These are phyloP conservation scores for Corrigiola litoralis DNA, from an alignment of 179 eudicot species.

Conservation along the genomic window DNA sequence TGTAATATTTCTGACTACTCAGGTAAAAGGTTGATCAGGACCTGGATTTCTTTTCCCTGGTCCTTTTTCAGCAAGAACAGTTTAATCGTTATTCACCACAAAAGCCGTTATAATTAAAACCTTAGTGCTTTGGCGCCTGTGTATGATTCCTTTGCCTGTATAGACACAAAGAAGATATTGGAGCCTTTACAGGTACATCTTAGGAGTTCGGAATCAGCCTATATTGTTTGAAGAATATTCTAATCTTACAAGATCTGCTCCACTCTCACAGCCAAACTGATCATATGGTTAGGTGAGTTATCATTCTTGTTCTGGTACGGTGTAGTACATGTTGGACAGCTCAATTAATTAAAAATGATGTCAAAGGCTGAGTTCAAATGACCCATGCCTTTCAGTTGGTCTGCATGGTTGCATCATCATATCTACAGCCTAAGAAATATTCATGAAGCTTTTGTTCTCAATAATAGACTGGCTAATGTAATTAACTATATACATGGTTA, in stretches of 20 bases:
- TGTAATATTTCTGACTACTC: no score
- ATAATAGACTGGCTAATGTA: slow-evolving; percentile 6
- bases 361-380: slow-evolving; percentile 1
- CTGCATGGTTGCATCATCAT: slow-evolving; percentile 7
- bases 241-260: neutral
- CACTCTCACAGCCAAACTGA: neutral
- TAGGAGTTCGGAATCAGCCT: neutral
- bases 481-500: slow-evolving; percentile 17
- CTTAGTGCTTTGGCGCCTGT: no score
- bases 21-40: no score
- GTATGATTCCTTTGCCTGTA: no score
- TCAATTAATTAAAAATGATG: slow-evolving; percentile 12
- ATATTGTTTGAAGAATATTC: neutral
- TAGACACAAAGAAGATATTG: no score
- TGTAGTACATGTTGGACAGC: slow-evolving; percentile 10
- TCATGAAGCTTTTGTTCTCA: slow-evolving; percentile 11
- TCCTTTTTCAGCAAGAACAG: no score
- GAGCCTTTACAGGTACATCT: neutral
- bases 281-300: neutral
- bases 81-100: no score
- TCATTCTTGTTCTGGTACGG: slow-evolving; percentile 8
- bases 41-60: no score
- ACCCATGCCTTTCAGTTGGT: neutral
- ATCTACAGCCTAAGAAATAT: neutral
- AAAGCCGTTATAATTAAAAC: no score